Evolutionary conservation across 805 yeast genomes (phyloP).

Genomic region (Zygosaccharomyces bisporus): DNA sequence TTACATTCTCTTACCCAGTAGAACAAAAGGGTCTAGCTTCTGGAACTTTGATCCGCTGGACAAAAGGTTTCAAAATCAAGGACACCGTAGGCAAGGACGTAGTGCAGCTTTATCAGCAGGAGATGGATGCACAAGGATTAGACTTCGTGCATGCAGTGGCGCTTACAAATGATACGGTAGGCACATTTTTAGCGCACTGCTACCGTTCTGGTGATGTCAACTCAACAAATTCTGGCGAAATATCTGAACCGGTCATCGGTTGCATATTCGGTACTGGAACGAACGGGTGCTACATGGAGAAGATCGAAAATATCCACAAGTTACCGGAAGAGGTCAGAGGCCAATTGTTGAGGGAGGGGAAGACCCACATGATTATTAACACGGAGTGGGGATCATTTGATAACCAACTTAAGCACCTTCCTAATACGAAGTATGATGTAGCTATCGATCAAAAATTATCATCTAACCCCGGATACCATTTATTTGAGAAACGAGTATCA

Average conservation of each 20-base stretch:
- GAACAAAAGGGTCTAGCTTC: conserved; percentile 74
- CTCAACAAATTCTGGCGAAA: conserved; percentile 48
- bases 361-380: conserved; percentile 77
- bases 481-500: conserved; percentile 87
- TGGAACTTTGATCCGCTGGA: conserved; percentile 90
- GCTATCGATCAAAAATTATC: conserved; percentile 63
- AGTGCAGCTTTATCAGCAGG: conserved; percentile 64
- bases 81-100: conserved; percentile 87
- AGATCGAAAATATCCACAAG: conserved; percentile 68
- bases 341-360: conserved; percentile 42
- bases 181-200: conserved; percentile 85
- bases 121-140: conserved; percentile 54
- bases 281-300: conserved; percentile 90
- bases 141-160: conserved; percentile 73
- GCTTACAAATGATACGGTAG: conserved; percentile 92
- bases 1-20: conserved; percentile 93
- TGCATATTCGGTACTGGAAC: conserved; percentile 97
- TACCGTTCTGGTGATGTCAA: conserved; percentile 55
- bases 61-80: conserved; percentile 85
- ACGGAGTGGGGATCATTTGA: conserved; percentile 99
- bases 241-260: conserved; percentile 78
- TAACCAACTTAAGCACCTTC: conserved; percentile 69
- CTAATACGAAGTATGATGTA: conserved; percentile 73
- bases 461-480: conserved; percentile 80
- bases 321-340: conserved; percentile 47